phyloP scores from a whole-genome alignment of 495 filamentous ascomycete species.

The Daldinia vernicosa region DNA sequence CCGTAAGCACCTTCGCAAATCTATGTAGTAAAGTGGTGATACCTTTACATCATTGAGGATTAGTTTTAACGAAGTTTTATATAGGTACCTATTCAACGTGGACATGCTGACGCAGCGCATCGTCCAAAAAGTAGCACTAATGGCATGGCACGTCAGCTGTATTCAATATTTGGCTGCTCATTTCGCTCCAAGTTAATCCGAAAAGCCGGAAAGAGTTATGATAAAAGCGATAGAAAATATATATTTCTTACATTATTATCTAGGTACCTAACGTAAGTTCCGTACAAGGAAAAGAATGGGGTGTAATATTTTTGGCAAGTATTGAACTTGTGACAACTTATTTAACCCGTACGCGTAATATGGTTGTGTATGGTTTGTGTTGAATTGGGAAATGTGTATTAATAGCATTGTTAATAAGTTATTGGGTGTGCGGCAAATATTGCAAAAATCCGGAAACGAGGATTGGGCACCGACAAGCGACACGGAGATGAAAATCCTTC shows the following conservation, averaged over 20 bases:
- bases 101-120: constrained; percentile 28
- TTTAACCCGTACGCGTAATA: constrained; percentile 8
- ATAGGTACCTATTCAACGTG: neutral
- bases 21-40: constrained; percentile 10
- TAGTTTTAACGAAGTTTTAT: constrained; percentile 2
- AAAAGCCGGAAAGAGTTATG: neutral
- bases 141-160: constrained; percentile 25
- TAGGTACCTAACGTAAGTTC: neutral
- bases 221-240: neutral
- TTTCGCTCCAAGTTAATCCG: constrained; percentile 16
- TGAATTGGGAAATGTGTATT: constrained; percentile 7
- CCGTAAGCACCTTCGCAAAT: constrained; percentile 35
- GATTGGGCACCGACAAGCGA: constrained; percentile 42
- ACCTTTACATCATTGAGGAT: constrained; percentile 2
- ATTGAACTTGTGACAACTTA: constrained; percentile 7
- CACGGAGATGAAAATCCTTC: constrained; percentile 41
- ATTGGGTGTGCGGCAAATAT: constrained; percentile 27
- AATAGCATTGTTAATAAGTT: too few species aligned
- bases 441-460: constrained; percentile 35
- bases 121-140: constrained; percentile 18
- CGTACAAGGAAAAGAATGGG: neutral
- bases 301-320: neutral
- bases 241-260: neutral
- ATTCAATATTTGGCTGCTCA: neutral
- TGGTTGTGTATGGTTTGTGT: constrained; percentile 3